Evolutionary conservation across 192 early-diverging fungal species (phyloP).

Genomic region (Backusella westeae): DNA sequence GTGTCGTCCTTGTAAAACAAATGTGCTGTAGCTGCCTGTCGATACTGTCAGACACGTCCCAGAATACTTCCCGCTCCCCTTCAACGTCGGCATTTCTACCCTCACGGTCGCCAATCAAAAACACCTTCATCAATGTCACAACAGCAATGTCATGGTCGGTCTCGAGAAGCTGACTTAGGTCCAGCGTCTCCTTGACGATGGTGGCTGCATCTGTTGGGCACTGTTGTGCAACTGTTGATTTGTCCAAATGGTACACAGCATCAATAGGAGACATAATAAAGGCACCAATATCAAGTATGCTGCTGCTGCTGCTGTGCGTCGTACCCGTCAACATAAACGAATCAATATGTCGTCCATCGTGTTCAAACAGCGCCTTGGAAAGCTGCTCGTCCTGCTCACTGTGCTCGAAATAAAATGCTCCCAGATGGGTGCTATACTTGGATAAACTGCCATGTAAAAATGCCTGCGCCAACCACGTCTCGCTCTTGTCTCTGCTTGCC

Average conservation of each 20-base stretch:
- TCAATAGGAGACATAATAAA: slow-evolving; percentile 35
- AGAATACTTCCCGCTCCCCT: slow-evolving; percentile 27
- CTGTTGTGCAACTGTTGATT: slow-evolving; percentile 19
- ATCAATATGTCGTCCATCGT: slow-evolving; percentile 18
- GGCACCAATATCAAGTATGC: not conserved
- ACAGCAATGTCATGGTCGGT: slow-evolving; percentile 6
- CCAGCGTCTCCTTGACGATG: not conserved
- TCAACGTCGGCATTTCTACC: slow-evolving; percentile 22
- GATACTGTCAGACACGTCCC: slow-evolving; percentile 22
- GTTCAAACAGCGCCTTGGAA: slow-evolving; percentile 20
- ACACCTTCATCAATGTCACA: slow-evolving; percentile 35
- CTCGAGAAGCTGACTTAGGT: not conserved
- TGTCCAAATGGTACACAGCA: slow-evolving; percentile 36
- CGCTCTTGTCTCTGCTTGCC: not conserved
- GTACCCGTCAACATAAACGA: slow-evolving; percentile 13
- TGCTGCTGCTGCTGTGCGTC: not conserved
- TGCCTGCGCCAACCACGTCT: slow-evolving; percentile 16
- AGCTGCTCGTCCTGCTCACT: not conserved
- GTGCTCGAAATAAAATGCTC: slow-evolving; percentile 15
- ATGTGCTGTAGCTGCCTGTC: slow-evolving; percentile 17
- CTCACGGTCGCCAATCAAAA: slow-evolving; percentile 31
- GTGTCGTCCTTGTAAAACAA: not conserved
- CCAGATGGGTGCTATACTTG: not conserved
- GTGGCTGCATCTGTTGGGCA: not conserved
- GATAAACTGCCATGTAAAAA: slow-evolving; percentile 14